Conservation (phyloP, 352 stramenopile species). For the Pythium plurisporium region DNA sequence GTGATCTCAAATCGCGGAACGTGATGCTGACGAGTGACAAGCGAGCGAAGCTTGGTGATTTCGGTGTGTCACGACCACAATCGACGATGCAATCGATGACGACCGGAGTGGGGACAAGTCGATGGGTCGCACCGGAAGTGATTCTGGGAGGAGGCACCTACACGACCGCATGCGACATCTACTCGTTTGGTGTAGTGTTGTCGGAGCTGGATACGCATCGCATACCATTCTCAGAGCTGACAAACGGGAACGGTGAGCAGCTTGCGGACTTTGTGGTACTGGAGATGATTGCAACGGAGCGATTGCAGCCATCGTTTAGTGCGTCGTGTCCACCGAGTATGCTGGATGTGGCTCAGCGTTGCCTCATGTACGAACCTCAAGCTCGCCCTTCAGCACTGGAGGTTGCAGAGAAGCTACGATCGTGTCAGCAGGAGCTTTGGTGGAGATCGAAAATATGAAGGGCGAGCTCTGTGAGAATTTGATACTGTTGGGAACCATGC, state of each 20-base stretch:
- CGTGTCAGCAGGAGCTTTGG: no score
- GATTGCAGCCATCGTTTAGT: neutral
- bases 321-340: neutral
- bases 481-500: no score
- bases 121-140: slow-evolving; percentile 18
- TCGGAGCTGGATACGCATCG: slow-evolving; percentile 17
- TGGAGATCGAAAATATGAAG: no score
- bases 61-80: slow-evolving; percentile 4
- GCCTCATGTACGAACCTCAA: slow-evolving; percentile 2
- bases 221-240: slow-evolving; percentile 14
- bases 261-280: slow-evolving; percentile 8
- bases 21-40: slow-evolving; percentile 3
- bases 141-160: slow-evolving; percentile 10
- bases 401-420: neutral
- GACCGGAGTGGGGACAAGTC: slow-evolving; percentile 14
- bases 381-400: neutral
- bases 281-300: neutral
- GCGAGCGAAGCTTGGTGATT: slow-evolving; percentile 17
- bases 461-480: no score
- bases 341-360: neutral
- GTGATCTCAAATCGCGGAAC: slow-evolving; percentile 22
- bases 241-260: neutral
- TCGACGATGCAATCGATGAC: slow-evolving; percentile 12
- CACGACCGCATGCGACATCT: slow-evolving; percentile 3
- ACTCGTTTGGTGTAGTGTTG: slow-evolving; percentile 17